Conservation (phyloP, 2,329 filamentous ascomycete genomes). For the Eutypella sp. region DNA sequence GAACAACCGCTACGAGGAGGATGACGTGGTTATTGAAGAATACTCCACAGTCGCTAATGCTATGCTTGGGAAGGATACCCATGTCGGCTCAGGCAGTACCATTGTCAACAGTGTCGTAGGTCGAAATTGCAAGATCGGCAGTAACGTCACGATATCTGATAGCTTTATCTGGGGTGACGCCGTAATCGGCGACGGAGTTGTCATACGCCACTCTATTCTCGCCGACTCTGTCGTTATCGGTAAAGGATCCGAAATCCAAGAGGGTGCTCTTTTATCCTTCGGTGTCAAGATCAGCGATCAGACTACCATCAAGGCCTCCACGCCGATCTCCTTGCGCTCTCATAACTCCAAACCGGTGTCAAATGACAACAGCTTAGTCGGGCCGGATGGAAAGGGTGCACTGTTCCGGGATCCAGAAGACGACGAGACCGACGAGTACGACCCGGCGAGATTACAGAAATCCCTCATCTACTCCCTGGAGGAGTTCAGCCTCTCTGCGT, state of each 20-base stretch:
- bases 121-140: conserved; percentile 78
- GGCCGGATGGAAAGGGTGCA: conserved; percentile 45
- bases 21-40: conserved; percentile 67
- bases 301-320: conserved; percentile 37
- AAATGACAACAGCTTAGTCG: conserved; percentile 43
- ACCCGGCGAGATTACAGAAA: conserved; percentile 48
- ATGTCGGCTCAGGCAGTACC: conserved; percentile 65
- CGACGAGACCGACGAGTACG: conserved; percentile 45
- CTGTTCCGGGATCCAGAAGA: conserved; percentile 41
- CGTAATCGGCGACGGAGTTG: conserved; percentile 68
- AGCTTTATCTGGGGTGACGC: conserved; percentile 87
- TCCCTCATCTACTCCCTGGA: conserved; percentile 51
- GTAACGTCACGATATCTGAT: conserved; percentile 71
- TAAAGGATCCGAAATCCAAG: conserved; percentile 60
- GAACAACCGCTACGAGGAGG: conserved; percentile 71
- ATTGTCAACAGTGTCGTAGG: conserved; percentile 78
- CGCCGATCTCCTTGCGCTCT: conserved; percentile 33
- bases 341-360: conserved; percentile 31
- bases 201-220: conserved; percentile 68
- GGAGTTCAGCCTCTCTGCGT: conserved; percentile 47
- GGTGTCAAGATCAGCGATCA: conserved; percentile 67
- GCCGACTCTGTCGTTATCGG: conserved; percentile 70
- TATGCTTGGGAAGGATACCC: conserved; percentile 72
- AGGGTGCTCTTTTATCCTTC: conserved; percentile 75
- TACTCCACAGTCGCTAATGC: conserved; percentile 67